These are phyloP conservation scores for Peronospora belbahrii DNA, from an alignment of 352 stramenopile genomes.

Conservation along the genomic window DNA sequence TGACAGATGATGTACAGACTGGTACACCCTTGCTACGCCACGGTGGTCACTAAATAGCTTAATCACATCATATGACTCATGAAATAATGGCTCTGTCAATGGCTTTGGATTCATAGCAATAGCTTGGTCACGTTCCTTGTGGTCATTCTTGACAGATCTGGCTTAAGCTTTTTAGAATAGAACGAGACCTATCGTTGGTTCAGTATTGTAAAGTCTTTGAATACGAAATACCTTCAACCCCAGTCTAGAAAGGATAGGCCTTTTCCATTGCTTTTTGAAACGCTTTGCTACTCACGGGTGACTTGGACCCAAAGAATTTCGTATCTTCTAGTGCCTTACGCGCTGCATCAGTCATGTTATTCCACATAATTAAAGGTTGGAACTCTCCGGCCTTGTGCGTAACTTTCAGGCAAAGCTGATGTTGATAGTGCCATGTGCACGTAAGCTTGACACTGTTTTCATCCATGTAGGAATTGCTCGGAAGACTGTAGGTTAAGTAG, in stretches of 20 bases:
- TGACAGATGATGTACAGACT: too few relatives aligned
- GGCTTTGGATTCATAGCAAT: too few relatives aligned
- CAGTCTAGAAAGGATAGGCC: constrained; percentile 1
- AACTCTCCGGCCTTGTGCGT: constrained; percentile 5
- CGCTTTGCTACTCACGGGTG: not conserved
- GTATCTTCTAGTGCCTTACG: not conserved
- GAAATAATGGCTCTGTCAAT: too few relatives aligned
- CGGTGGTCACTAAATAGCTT: too few relatives aligned
- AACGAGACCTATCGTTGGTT: too few relatives aligned
- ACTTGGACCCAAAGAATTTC: not conserved
- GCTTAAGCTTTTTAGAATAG: too few relatives aligned
- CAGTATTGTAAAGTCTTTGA: too few relatives aligned
- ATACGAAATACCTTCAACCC: too few relatives aligned
- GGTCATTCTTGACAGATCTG: too few relatives aligned
- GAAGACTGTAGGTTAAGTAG: not conserved
- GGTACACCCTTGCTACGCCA: too few relatives aligned
- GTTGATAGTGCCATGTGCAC: not conserved
- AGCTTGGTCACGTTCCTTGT: too few relatives aligned
- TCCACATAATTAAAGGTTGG: constrained; percentile 13
- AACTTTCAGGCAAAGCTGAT: constrained; percentile 5
- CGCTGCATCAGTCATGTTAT: constrained; percentile 4
- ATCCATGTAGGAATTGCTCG: not conserved
- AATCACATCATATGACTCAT: too few relatives aligned
- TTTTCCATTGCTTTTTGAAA: not conserved
- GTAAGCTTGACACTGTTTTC: constrained; percentile 1